phyloP scores from a whole-genome alignment of 306 rosid genomes.

The Inga oerstediana region DNA sequence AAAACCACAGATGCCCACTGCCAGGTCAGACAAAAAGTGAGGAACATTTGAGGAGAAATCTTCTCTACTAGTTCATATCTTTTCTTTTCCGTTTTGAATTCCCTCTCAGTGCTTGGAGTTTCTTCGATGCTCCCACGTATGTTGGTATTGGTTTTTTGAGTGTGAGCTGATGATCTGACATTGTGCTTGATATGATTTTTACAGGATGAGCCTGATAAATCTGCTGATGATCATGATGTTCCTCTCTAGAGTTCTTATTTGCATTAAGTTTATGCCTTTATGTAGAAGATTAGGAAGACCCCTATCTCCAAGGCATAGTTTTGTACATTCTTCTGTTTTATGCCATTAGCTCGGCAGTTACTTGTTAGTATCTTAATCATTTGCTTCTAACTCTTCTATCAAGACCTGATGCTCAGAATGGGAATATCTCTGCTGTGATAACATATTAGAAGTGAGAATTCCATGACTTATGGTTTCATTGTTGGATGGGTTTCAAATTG shows the following conservation, averaged over 20 bases:
- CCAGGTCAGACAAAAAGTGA: background rate
- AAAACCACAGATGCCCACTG: background rate
- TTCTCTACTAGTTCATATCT: background rate
- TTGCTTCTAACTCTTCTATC: background rate
- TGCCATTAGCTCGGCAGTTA: constrained; percentile 21
- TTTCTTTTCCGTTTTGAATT: background rate
- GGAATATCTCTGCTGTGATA: background rate
- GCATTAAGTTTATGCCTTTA: background rate
- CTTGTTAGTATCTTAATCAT: background rate
- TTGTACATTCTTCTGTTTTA: constrained; percentile 29
- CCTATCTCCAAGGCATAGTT: constrained; percentile 19
- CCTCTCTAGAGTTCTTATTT: constrained; percentile 4
- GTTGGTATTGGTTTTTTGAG: background rate
- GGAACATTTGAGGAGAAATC: constrained; percentile 34
- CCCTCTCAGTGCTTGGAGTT: background rate
- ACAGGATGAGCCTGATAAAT: constrained; percentile 37
- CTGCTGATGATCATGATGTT: background rate
- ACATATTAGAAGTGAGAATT: background rate
- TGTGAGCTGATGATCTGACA: background rate
- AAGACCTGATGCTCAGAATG: background rate
- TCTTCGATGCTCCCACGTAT: constrained; percentile 7
- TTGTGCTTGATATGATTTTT: constrained; percentile 14
- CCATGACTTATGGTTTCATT: background rate
- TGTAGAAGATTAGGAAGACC: constrained; percentile 11
- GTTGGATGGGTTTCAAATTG: no score